Evolutionary conservation across 1,139 yeast species (phyloP), one percentile per base, ranked within the genome.

Genomic region (Chernovozyma sophiae-reginae): DNA sequence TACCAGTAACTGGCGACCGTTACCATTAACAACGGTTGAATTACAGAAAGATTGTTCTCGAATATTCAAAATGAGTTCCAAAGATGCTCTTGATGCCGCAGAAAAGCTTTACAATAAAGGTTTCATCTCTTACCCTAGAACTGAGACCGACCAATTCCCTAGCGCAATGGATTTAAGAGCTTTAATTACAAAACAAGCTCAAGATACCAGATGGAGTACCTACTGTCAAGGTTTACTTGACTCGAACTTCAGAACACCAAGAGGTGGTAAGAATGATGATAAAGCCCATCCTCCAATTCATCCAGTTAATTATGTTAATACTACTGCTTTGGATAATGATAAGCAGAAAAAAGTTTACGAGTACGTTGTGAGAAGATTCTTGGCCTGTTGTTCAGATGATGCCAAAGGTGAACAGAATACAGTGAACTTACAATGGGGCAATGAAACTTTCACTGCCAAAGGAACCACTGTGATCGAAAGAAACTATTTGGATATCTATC

Each of bases 251-350:
- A 55, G 70, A 15, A 53, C 58, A 2, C 98, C 99, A 0, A 62
- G 98, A 35, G 69, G 69, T 29, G 99, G 99, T 1, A 70, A 67
- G 16, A 82, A 86, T 51, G 87, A 90, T 53, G 99, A 94, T 62
- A 82, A 87, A 52, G 97, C 98, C 16, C 99, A 94, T 72, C 98
- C 98, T 3, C 97, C 99, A 0, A 94, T 94, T 42, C 97, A 94
- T 55, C 99, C 99, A 0, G 82, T 92, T 13, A 69, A 74, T 30
- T 70, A 56, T 43, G 69, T 65, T 3, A 56, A 65, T 2, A 56
- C 66, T 25, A 58, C 57, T 14, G 39, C 56, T 4, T 58, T 67
- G 4, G 51, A 65, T 16, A 62, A 62, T 4, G 64, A 68, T 1
- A 75, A 72, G 33, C 86, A 86, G 46, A 74, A 74, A 51, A 80